Base-by-base conservation (phyloP, 1,284 basidiomycete species). In the Moesziomyces sp. region DNA sequence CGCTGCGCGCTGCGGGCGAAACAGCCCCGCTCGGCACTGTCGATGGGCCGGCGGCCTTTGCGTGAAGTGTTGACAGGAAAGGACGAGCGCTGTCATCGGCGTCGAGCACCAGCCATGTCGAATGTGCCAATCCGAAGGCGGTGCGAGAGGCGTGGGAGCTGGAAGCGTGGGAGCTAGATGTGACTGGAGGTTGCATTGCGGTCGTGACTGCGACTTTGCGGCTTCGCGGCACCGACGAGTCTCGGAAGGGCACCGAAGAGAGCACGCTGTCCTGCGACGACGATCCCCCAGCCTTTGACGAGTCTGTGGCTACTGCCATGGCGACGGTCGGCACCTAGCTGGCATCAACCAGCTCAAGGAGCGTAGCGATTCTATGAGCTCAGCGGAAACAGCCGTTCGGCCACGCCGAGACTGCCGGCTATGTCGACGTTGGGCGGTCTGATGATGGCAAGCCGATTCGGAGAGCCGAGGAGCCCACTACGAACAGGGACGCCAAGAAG, bases 71-170 rank as follows among this genome's bases (percentile, higher is more conserved):
- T 16, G 54, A 53, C 1, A 74, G 49, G 23, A 74, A 68, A 3
- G 71, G 61, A 0, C 44, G 54, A 0, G 71, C 61, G 16, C 26
- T 46, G 16, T 68, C 60, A 26, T 54, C 65, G 9, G 54, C 58
- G 30, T 74, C 71, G 21, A 74, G 26, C 14, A 74, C 51, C 9
- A 74, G 61, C 71, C 71, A 74, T 30, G 64, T 54, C 13, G 65
- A 58, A 34, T 43, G 24, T 28, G 24, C 14, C 35, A 38, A 13
- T 10, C 16, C 35, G 35, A 2, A 4, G 16, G 35, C 35, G 14
- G 13, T 11, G 35, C 35, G 35, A 3, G 43, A 45, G 16, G 59
- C 28, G 1, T 48, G 21, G 19, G 10, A 5, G 35, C n/a, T 40
- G 43, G 30, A 45, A 11, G 59, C 38, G 1, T 48, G 21, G 19